Evolutionary conservation across 2,329 filamentous ascomycete genomes (phyloP).

Genomic region (Fusarium virguliforme): DNA sequence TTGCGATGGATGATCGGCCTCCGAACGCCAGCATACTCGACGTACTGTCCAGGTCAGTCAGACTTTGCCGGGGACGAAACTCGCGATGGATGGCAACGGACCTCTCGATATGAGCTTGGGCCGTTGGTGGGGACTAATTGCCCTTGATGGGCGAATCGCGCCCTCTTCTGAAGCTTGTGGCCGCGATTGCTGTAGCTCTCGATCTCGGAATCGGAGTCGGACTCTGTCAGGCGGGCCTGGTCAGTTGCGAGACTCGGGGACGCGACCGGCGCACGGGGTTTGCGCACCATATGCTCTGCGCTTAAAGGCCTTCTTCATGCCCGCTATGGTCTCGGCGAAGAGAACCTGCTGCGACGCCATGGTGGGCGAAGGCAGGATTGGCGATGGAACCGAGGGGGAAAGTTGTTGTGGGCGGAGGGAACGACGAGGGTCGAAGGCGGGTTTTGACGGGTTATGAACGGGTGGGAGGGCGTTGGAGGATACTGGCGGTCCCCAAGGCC

Average conservation of each 20-base stretch:
- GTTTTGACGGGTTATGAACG: slow-evolving; percentile 19
- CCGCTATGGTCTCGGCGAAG: slow-evolving; percentile 77
- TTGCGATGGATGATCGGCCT: slow-evolving; percentile 83
- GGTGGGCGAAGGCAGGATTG: slow-evolving; percentile 38
- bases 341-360: slow-evolving; percentile 72
- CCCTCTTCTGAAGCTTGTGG: slow-evolving; percentile 83
- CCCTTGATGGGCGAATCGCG: slow-evolving; percentile 79
- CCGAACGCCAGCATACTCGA: slow-evolving; percentile 81
- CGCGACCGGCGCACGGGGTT: slow-evolving; percentile 19
- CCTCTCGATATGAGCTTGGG: slow-evolving; percentile 80
- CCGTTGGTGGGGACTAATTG: slow-evolving; percentile 78
- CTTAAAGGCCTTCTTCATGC: slow-evolving; percentile 79
- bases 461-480: background rate
- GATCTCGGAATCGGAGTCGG: slow-evolving; percentile 83
- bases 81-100: slow-evolving; percentile 53
- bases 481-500: background rate
- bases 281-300: slow-evolving; percentile 72
- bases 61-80: slow-evolving; percentile 16
- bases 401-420: slow-evolving; percentile 39
- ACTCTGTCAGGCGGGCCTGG: slow-evolving; percentile 68
- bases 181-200: slow-evolving; percentile 81
- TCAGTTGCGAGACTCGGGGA: slow-evolving; percentile 36
- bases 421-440: slow-evolving; percentile 33
- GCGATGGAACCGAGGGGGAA: slow-evolving; percentile 27
- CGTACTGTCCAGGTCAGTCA: slow-evolving; percentile 65